Evolutionary conservation across 2,329 filamentous ascomycete species (phyloP), one percentile per base, ranked within the genome.

Genomic region (Epichloe coenophiala): DNA sequence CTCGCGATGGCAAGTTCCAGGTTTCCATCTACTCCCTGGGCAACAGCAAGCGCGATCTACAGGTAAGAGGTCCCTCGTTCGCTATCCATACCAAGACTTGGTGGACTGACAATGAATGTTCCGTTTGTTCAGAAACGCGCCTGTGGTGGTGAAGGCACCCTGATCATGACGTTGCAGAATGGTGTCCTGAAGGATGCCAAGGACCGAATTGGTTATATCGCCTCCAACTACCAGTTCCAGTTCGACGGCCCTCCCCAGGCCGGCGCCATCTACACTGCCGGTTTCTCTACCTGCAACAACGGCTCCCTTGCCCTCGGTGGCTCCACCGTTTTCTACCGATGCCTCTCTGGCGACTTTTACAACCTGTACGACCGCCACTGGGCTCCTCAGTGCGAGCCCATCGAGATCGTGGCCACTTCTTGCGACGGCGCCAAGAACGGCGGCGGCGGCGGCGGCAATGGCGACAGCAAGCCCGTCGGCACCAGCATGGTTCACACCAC

Each of bases 211-310:
- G 88, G 86, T 11, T 88, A 88, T 69, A 85, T 94, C 59, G 87
- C 85, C 17, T 73, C 80, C 61, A 93, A 91, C 77, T 79, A 74
- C 65, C 88, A 94, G 66, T 84, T 88, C 72, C 85, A 89, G 66
- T 89, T 88, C 60, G 85, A 89, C 59, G 66, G 57, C 1, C 83
- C 84, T 15, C 74, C 81, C 1, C 88, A 94, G 69, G 71, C 79
- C 7, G 84, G 81, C 48, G 79, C 86, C 49, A 76, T 89, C 63
- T 84, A 80, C 72, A 88, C 84, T 12, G 73, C 76, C 37, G 88
- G 88, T 33, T 94, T 85, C 71, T 83, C 84, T 8, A 68, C 81
- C 51, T 91, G 87, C 67, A 58, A 63, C 52, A 86, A 88, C 66
- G 76, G 76, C 56, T 76, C 78, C 2, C 71, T 94, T 15, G 85